Base-by-base conservation (phyloP, 306 rosid species). In the Corylus heterophylla region DNA sequence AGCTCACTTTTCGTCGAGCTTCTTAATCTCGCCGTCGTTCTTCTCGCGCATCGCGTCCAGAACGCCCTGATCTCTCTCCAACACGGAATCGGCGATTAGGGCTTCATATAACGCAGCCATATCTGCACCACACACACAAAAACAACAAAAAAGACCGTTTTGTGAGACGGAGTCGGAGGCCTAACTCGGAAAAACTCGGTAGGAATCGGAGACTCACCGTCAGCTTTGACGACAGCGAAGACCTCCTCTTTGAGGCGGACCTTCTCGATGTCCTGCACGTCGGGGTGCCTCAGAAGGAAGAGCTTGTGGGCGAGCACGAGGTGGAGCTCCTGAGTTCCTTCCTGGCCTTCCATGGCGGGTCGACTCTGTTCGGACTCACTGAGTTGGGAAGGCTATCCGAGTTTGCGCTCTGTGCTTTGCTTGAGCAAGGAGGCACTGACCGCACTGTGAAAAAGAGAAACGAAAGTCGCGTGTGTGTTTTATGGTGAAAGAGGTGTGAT, bases 251-350 rank as follows among this genome's bases (percentile, higher is more conserved):
- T 83, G 71, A 86, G 92, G 17, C 79, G 90, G 77, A 95, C 94
- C 87, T 95, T 95, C 85, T 91, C 98, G 62, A 93, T 93, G 90
- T 92, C 99, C 61, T 84, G 93, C 4, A 93, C 98, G 80, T 93
- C 97, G 2, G 93, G 84, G 50, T 88, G 97, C 25, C 86, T 79
- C 9, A 95, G 92, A 4, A 90, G 98, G 85, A 92, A 95, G 1
- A 95, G 94, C 85, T 93, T 95, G 87, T 91, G 80, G 20, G 99
- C 97, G n/a, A 95, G 93, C 0, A 86, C 81, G 7, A 95, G 89
- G 49, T 95, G 98, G 17, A 92, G 89, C 63, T 91, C 94, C 88
- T 93, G 99, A 83, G 86, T 39, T 0, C 89, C 98, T 27, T 95
- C 99, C 80, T 90, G 89, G 31, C 93, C 90, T 87, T 95, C 99